phyloP scores from a whole-genome alignment of 1,284 basidiomycete species.

The Ustilago trichophora region DNA sequence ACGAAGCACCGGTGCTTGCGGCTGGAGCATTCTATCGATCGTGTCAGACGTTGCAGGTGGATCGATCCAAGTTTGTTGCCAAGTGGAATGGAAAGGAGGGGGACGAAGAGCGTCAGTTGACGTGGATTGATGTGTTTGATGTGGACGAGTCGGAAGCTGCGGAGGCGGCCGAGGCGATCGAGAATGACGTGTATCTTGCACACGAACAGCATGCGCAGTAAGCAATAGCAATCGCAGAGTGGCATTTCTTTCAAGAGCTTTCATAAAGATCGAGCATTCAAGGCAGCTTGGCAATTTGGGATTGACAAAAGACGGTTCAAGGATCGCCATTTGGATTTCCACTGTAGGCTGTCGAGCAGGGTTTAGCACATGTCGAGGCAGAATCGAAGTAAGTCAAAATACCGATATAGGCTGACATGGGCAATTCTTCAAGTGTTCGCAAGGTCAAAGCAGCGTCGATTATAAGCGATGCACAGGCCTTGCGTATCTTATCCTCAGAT shows the following conservation, averaged over 20 bases:
- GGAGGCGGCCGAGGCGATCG: slow-evolving; percentile 44
- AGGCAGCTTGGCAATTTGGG: too few species aligned
- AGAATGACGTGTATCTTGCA: slow-evolving; percentile 52
- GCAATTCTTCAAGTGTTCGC: not conserved
- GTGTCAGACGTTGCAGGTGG: slow-evolving; percentile 35
- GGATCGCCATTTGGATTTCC: too few species aligned
- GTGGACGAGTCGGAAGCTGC: slow-evolving; percentile 57
- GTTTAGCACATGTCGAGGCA: too few species aligned
- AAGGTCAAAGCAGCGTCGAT: not conserved
- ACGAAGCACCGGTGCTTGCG: slow-evolving; percentile 60
- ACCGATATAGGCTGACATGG: too few species aligned
- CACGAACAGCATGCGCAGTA: slow-evolving; percentile 33
- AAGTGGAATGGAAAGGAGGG: slow-evolving; percentile 26
- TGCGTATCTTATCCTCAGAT: too few species aligned
- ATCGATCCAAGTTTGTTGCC: slow-evolving; percentile 38
- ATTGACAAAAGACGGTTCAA: too few species aligned
- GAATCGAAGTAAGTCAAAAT: too few species aligned
- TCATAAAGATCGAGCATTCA: too few species aligned
- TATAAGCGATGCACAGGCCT: not conserved
- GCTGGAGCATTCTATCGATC: slow-evolving; percentile 59
- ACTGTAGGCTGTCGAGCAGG: too few species aligned
- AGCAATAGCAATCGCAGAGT: not conserved
- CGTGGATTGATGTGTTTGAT: slow-evolving; percentile 59
- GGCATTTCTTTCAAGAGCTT: too few species aligned
- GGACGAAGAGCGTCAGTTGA: slow-evolving; percentile 14